phyloP scores from a whole-genome alignment of 768 basidiomycete species.

The Russula sp. region DNA sequence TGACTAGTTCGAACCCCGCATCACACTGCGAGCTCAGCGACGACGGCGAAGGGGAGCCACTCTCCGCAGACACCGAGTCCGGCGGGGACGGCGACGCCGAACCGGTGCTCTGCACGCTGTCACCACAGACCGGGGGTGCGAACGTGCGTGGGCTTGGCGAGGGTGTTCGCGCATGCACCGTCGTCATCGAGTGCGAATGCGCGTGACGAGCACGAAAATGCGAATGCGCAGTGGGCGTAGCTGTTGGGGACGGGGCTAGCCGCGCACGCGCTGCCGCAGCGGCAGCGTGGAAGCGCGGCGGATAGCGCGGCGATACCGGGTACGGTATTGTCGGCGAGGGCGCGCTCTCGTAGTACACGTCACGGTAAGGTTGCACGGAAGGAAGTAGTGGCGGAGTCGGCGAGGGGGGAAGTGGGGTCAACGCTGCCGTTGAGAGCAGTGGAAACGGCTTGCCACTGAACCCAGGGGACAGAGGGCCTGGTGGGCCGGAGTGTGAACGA shows the following conservation, averaged over 20 bases:
- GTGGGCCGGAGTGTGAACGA: conserved; percentile 33
- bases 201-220: conserved; percentile 34
- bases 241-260: conserved; percentile 17
- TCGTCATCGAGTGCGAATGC: conserved; percentile 46
- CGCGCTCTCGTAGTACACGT: conserved; percentile 23
- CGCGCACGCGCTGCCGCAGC: conserved; percentile 16
- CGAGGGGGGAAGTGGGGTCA: conserved; percentile 23
- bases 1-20: conserved; percentile 18
- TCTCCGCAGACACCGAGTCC: conserved; percentile 37
- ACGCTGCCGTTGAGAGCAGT: conserved; percentile 15
- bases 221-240: conserved; percentile 19
- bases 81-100: conserved; percentile 28
- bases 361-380: conserved; percentile 11
- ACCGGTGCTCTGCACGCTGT: conserved; percentile 7
- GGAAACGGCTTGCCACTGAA: conserved; percentile 11
- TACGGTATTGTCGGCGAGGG: conserved; percentile 15
- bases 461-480: conserved; percentile 15
- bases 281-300: conserved; percentile 14
- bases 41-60: conserved; percentile 53
- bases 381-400: conserved; percentile 7
- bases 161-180: conserved; percentile 42
- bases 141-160: conserved; percentile 29
- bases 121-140: background rate
- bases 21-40: conserved; percentile 45
- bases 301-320: conserved; percentile 18